Evolutionary conservation across 192 early-diverging fungal genomes (phyloP).

Genomic region (Phycomyces nitens): DNA sequence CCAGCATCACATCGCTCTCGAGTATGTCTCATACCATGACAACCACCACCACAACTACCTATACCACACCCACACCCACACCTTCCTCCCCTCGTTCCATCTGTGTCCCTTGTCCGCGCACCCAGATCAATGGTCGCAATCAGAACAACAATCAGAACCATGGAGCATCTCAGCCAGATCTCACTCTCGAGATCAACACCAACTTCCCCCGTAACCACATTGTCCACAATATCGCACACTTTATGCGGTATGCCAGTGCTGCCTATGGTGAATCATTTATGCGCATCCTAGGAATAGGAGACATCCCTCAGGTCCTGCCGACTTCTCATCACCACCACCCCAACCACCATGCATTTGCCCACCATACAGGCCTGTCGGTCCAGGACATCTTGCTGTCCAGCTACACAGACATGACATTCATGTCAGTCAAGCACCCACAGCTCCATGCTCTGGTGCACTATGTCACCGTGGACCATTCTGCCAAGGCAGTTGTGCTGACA

Average conservation of each 20-base stretch:
- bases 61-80: slow-evolving; percentile 4
- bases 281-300: slow-evolving; percentile 64
- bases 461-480: slow-evolving; percentile 80
- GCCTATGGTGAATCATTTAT: slow-evolving; percentile 73
- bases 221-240: slow-evolving; percentile 64
- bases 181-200: neutral
- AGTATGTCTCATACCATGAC: slow-evolving; percentile 26
- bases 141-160: slow-evolving; percentile 11
- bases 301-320: slow-evolving; percentile 38
- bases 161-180: slow-evolving; percentile 24
- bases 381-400: slow-evolving; percentile 72
- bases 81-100: neutral
- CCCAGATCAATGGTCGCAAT: neutral
- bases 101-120: neutral
- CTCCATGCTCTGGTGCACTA: slow-evolving; percentile 76
- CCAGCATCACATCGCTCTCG: slow-evolving; percentile 33
- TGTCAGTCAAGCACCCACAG: slow-evolving; percentile 46
- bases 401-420: slow-evolving; percentile 42
- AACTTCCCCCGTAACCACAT: slow-evolving; percentile 56
- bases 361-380: slow-evolving; percentile 70
- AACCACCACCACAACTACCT: slow-evolving; percentile 18
- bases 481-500: slow-evolving; percentile 72
- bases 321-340: slow-evolving; percentile 23
- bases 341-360: slow-evolving; percentile 61
- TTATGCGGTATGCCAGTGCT: slow-evolving; percentile 65